A percentile compares a stretch with the other conserved stretches of the same genome.
phyloP scores from a whole-genome alignment of 78 protist genomes.

The Dictyostelium brefeldianum region DNA sequence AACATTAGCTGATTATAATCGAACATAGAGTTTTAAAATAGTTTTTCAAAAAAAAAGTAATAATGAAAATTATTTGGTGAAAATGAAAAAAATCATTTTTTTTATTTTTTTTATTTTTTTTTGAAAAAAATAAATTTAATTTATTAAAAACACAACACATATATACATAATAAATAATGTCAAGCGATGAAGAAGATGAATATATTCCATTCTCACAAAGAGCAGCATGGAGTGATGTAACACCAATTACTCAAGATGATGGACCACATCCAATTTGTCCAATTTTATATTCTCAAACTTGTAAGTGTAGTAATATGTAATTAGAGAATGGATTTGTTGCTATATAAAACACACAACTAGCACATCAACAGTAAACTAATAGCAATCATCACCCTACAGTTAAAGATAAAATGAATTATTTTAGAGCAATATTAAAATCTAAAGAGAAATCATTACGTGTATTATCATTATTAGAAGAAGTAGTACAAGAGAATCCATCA shows the following conservation, averaged over 20 bases:
- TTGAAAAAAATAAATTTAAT: too few relatives aligned
- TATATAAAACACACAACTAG: background rate
- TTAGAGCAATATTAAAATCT: constrained; percentile 88
- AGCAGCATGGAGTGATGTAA: constrained; percentile 92
- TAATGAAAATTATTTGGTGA: too few relatives aligned
- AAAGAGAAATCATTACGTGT: constrained; percentile 88
- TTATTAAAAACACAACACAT: too few relatives aligned
- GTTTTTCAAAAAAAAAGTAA: too few relatives aligned
- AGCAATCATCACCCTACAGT: constrained; percentile 71
- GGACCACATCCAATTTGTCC: constrained; percentile 91
- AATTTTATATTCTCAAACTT: constrained; percentile 85
- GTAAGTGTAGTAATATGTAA: constrained; percentile 40
- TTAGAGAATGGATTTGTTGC: too few relatives aligned
- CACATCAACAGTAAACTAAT: too few relatives aligned
- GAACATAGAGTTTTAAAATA: too few relatives aligned
- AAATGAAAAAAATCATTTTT: too few relatives aligned
- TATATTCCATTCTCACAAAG: constrained; percentile 71
- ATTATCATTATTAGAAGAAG: constrained; percentile 82
- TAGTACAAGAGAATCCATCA: constrained; percentile 90
- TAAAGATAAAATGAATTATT: constrained; percentile 90
- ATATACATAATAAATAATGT: constrained; percentile 4
- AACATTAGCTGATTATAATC: too few relatives aligned
- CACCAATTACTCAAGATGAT: constrained; percentile 92
- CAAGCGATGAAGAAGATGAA: constrained; percentile 22
- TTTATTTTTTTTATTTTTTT: too few relatives aligned